Conservation (phyloP, 345 rosid species). For the Moricandia arvensis region DNA sequence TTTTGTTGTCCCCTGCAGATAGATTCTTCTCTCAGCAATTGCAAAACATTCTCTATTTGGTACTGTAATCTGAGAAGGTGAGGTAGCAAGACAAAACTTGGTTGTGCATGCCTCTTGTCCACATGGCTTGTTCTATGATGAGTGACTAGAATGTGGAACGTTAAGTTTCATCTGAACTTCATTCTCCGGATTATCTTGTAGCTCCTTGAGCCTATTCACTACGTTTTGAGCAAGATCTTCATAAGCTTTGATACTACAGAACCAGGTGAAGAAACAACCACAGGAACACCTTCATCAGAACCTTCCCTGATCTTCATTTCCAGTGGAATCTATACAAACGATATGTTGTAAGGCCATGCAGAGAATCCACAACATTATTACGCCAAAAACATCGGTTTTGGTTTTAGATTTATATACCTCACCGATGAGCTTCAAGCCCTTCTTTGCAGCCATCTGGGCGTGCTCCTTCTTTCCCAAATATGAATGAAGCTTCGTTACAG, state of each 20-base stretch:
- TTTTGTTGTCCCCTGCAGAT: not conserved
- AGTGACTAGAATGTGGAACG: constrained; percentile 19
- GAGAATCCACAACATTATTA: too few species aligned
- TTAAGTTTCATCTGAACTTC: constrained; percentile 30
- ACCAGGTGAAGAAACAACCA: constrained; percentile 67
- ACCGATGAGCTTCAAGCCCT: constrained; percentile 70
- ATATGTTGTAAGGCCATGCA: too few species aligned
- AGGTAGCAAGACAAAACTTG: constrained; percentile 4
- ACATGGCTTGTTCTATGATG: constrained; percentile 16
- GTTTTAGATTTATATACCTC: constrained; percentile 54
- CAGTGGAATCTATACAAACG: constrained; percentile 83
- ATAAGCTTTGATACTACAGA: constrained; percentile 70
- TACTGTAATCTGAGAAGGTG: not conserved
- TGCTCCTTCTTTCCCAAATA: constrained; percentile 83
- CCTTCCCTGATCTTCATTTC: constrained; percentile 73
- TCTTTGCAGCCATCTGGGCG: constrained; percentile 57
- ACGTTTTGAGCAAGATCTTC: constrained; percentile 61
- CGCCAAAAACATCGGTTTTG: not conserved
- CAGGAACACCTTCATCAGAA: constrained; percentile 72
- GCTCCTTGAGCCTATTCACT: constrained; percentile 53
- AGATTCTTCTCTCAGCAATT: not conserved
- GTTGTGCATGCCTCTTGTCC: not conserved
- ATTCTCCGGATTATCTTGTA: constrained; percentile 46
- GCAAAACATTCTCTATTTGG: not conserved
- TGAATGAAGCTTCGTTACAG: constrained; percentile 74